Conservation (phyloP, 106 monocot genomes). For the Apostasia ramifera region DNA sequence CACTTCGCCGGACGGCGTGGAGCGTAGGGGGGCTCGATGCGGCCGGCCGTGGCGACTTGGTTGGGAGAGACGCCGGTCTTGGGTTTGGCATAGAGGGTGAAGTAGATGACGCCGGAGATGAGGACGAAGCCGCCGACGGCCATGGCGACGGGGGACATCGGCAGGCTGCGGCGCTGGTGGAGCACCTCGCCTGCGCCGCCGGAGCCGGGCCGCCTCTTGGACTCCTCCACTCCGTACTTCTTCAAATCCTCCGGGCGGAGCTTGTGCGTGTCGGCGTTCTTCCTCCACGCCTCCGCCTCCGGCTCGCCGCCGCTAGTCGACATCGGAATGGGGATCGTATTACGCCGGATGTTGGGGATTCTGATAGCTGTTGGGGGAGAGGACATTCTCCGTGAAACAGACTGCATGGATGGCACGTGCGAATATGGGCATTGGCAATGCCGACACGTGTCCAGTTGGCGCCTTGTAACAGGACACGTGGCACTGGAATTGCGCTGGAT, state of each 20-base stretch:
- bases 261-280: constrained; percentile 32
- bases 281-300: constrained; percentile 20
- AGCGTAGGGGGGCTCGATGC: background rate
- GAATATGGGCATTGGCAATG: too few relatives aligned
- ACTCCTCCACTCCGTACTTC: constrained; percentile 23
- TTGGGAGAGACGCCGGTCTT: constrained; percentile 16
- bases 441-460: too few relatives aligned
- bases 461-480: too few relatives aligned
- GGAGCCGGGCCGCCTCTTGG: constrained; percentile 23
- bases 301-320: background rate
- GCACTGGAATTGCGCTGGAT: too few relatives aligned
- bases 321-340: background rate
- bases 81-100: constrained; percentile 22
- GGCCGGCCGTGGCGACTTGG: constrained; percentile 6
- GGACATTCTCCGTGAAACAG: too few relatives aligned
- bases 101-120: constrained; percentile 14
- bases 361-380: too few relatives aligned
- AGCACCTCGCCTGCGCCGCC: constrained; percentile 10
- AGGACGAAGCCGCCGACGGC: constrained; percentile 14
- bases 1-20: too few relatives aligned
- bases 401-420: too few relatives aligned
- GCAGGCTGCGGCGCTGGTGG: constrained; percentile 19
- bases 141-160: constrained; percentile 11
- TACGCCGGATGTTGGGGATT: too few relatives aligned
- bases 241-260: constrained; percentile 29